Percentiles rank a stretch among this genome's conserved stretches.
Conservation (phyloP, 257 asterid genomes). For the Solanum corneliomulleri region DNA sequence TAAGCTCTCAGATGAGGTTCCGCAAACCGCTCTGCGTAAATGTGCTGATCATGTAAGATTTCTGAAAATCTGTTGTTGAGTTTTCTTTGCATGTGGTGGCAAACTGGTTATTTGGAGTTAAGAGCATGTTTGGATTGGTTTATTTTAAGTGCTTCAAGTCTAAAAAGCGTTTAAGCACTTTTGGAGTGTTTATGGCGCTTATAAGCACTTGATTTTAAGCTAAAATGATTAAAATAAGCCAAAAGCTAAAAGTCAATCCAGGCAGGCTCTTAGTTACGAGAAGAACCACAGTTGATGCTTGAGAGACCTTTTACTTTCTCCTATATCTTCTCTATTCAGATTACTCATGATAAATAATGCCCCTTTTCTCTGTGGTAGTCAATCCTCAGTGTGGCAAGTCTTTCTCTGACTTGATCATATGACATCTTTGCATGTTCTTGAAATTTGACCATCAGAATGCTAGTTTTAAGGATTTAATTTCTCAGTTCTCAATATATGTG, state of each 20-base stretch:
- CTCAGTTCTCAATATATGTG: neutral
- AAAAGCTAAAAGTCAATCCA: neutral
- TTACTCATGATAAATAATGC: neutral
- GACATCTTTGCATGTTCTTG: neutral
- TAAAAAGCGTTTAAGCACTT: neutral
- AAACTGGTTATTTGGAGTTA: neutral
- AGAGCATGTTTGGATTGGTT: neutral
- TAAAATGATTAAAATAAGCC: neutral
- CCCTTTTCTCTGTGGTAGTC: neutral
- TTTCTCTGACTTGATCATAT: neutral
- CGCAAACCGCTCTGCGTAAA: conserved; percentile 40
- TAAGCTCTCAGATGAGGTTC: conserved; percentile 61
- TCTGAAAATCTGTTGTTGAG: neutral
- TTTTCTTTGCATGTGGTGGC: neutral
- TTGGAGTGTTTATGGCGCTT: neutral
- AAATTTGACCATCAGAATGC: neutral
- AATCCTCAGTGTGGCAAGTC: neutral
- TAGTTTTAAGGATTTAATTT: neutral
- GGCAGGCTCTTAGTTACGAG: neutral
- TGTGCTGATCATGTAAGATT: conserved; percentile 73
- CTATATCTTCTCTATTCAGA: neutral
- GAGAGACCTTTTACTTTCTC: neutral
- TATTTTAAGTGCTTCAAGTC: neutral
- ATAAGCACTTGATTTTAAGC: neutral
- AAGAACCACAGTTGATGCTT: neutral